Base-by-base conservation (phyloP, 2,329 filamentous ascomycete species). In the Diaporthe sp. region DNA sequence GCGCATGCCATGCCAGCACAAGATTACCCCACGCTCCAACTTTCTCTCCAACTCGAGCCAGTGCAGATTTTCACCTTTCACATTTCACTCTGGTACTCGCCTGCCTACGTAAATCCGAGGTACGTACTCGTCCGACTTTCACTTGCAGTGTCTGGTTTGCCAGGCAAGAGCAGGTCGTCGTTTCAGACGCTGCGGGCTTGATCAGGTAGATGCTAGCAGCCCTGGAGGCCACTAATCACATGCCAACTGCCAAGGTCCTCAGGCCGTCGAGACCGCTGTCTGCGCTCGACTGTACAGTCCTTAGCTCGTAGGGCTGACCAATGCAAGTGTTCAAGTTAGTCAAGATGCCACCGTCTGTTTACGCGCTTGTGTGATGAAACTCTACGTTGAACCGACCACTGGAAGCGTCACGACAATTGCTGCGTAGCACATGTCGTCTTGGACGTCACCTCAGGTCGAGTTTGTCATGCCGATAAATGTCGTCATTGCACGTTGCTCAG, bases 21-120 rank as follows among this genome's bases (percentile, higher is more conserved):
- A 33, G 64, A 40, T 54, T 68, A 68, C 64, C 64, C 64, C 64
- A 68, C 64, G 64, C 64, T 68, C 64, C 64, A 68, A 68, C 64
- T 68, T 68, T 28, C 45, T 68, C 64, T 54, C 64, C 47, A 68
- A 68, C 64, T 38, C 47, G 30, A 52, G 58, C 64, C 64, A 35
- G 45, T 67, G 64, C 45, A 52, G 45, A 52, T 67, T 47, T 52
- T 67, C 22, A 35, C 33, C n/a, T 38, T 52, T 38, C 17, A 47
- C 42, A 2, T 52, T 25, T 30, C 52, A 55, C 52, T 28, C 33
- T 55, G 60, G 28, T 40, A 47, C 19, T 42, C 25, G 60, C 40
- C 28, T 66, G 40, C 42, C 60, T 38, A 25, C n/a, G n/a, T 33
- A 54, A n/a, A 40, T 68, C 64, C 13, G 8, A 9, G 45, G 30